Conservation (phyloP, 306 rosid genomes). For the Sicyos edulis region DNA sequence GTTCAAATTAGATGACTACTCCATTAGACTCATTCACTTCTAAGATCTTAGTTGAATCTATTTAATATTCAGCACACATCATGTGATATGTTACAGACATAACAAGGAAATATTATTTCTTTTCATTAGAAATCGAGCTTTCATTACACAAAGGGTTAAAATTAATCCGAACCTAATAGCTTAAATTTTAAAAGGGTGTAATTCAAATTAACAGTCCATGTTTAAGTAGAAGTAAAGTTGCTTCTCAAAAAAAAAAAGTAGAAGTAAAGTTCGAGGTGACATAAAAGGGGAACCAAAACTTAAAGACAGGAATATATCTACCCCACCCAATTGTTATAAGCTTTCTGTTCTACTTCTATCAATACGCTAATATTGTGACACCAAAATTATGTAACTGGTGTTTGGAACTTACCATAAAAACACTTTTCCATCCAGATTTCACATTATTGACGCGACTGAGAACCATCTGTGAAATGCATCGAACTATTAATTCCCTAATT, state of each 20-base stretch:
- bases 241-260: too few relatives aligned
- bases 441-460: slow-evolving; percentile 94
- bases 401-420: slow-evolving; percentile 66
- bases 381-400: not conserved
- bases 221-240: not conserved
- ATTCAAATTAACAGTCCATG: too few relatives aligned
- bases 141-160: too few relatives aligned
- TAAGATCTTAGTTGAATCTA: too few relatives aligned
- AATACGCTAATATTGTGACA: not conserved
- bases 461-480: slow-evolving; percentile 99
- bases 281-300: not conserved
- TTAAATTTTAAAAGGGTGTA: too few relatives aligned
- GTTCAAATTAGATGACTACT: not conserved
- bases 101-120: too few relatives aligned
- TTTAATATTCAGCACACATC: too few relatives aligned
- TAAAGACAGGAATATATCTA: too few relatives aligned
- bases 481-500: slow-evolving; percentile 87
- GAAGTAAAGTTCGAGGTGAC: not conserved
- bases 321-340: too few relatives aligned
- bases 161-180: too few relatives aligned
- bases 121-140: too few relatives aligned
- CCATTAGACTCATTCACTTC: not conserved
- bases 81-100: too few relatives aligned
- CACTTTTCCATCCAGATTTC: slow-evolving; percentile 99
- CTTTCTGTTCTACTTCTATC: not conserved